Base-by-base conservation (phyloP, 345 rosid genomes). In the Eucalyptus cladocalyx region DNA sequence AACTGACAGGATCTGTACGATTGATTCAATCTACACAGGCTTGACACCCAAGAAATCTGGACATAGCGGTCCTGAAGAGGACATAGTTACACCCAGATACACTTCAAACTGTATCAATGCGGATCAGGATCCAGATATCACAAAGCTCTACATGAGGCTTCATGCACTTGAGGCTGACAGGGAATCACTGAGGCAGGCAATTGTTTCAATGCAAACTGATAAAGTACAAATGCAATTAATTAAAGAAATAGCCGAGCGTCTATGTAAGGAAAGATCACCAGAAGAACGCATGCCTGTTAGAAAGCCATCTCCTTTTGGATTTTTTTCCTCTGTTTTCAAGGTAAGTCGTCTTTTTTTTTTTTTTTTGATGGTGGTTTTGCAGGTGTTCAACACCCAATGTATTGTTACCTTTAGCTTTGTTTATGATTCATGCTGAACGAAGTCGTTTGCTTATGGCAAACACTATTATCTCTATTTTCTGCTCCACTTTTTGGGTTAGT, bases 91-190 rank as follows among this genome's bases (percentile, higher is more conserved):
- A 90, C 97, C 96, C 12, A 93, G 91, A 87, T 95, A 88, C 23
- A 69, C 87, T 37, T 60, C 92, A 86, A 90, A 90, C 89, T 93
- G 67, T 80, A 76, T 86, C 45, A 93, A 92, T 76, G 96, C 92
- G 91, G 86, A 88, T 87, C 90, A 87, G 89, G 98, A 96, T 96
- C 97, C 98, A 51, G 98, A 97, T 91, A 89, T 98, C 89, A 93
- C 94, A 87, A 98, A 96, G 89, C 97, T 98, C 28, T 95, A 95
- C 91, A 91, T 87, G 93, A 95, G 99, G 93, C 97, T 98, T 93
- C 99, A 97, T 86, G 95, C 99, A 37, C 96, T 98, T 51, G 99
- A 98, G 93, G 99, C 98, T 26, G 98, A 97, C 91, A 93, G 99
- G 93, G 99, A 97, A 92, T 98, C 99, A 45, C 95, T 98, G 99